A percentile compares a stretch with the other conserved stretches of the same genome.
phyloP scores from a whole-genome alignment of 2,329 filamentous ascomycete species.

The Ambrosiella xylebori region DNA sequence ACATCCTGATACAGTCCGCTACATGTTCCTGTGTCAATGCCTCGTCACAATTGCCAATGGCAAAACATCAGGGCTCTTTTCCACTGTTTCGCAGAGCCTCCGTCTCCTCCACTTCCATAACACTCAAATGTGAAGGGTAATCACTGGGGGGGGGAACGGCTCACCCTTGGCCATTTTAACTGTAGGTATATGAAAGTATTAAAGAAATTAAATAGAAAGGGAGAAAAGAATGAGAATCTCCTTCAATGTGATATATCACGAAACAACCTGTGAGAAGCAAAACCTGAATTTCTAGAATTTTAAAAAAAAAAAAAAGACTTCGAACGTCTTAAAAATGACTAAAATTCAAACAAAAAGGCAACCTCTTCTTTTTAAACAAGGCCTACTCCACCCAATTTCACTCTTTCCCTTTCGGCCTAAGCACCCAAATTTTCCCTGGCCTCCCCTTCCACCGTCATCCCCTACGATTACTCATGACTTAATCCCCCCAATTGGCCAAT shows the following conservation, averaged over 20 bases:
- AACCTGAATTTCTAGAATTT: slow-evolving; percentile 10
- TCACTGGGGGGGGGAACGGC: neutral
- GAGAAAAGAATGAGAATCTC: neutral
- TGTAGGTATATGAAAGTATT: neutral
- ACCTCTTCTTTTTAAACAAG: too few relatives aligned
- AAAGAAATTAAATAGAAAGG: slow-evolving; percentile 6
- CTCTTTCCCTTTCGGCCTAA: too few relatives aligned
- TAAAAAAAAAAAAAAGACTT: slow-evolving; percentile 1
- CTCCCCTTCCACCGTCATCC: too few relatives aligned
- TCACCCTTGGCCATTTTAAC: slow-evolving; percentile 13
- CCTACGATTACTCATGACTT: neutral
- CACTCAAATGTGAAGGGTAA: too few relatives aligned
- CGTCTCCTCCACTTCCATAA: too few relatives aligned
- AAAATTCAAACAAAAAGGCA: neutral
- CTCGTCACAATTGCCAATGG: neutral
- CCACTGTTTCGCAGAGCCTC: too few relatives aligned
- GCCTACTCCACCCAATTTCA: too few relatives aligned
- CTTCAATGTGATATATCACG: neutral
- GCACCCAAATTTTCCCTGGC: too few relatives aligned
- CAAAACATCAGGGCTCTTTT: too few relatives aligned
- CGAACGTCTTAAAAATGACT: neutral
- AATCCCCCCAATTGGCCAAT: slow-evolving; percentile 7
- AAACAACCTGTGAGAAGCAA: neutral
- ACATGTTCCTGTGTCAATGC: neutral
- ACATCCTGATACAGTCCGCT: too few relatives aligned